phyloP scores from a whole-genome alignment of 2,329 filamentous ascomycete species.

The Fusarium papillatum region DNA sequence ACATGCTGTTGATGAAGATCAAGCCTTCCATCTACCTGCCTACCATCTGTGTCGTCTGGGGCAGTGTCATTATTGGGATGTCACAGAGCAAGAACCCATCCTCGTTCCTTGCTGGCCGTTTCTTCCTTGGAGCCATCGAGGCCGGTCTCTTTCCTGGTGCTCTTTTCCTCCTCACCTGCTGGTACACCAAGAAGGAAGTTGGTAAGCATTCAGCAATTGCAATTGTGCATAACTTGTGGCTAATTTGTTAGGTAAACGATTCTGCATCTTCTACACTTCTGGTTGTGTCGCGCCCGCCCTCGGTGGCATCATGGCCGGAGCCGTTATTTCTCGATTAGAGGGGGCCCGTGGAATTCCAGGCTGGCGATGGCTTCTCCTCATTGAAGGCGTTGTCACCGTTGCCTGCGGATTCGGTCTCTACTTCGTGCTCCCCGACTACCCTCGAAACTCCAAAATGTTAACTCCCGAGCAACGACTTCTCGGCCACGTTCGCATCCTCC shows the following conservation, averaged over 20 bases:
- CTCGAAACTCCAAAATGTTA: slow-evolving; percentile 12
- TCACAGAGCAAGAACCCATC: slow-evolving; percentile 16
- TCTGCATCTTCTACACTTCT: slow-evolving; percentile 27
- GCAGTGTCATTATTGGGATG: slow-evolving; percentile 25
- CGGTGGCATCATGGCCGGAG: slow-evolving; percentile 23
- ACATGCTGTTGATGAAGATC: slow-evolving; percentile 25
- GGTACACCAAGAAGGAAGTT: slow-evolving; percentile 33
- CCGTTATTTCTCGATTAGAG: slow-evolving; percentile 20
- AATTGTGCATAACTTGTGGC: neutral
- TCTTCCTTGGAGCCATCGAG: slow-evolving; percentile 73
- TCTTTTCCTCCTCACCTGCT: slow-evolving; percentile 26
- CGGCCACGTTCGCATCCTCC: slow-evolving; percentile 15
- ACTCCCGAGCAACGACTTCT: slow-evolving; percentile 12
- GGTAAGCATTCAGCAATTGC: slow-evolving; percentile 8
- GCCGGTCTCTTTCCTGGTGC: slow-evolving; percentile 73
- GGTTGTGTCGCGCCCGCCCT: slow-evolving; percentile 23
- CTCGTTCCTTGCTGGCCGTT: slow-evolving; percentile 53
- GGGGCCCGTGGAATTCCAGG: slow-evolving; percentile 23
- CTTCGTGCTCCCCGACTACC: slow-evolving; percentile 27
- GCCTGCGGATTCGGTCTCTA: slow-evolving; percentile 9
- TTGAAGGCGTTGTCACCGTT: slow-evolving; percentile 20
- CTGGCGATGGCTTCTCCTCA: slow-evolving; percentile 25
- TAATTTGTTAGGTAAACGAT: slow-evolving; percentile 17
- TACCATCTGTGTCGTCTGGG: slow-evolving; percentile 22
- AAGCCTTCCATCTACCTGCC: slow-evolving; percentile 28